phyloP scores from a whole-genome alignment of 2,329 filamentous ascomycete genomes.

The Gyromitra esculenta region DNA sequence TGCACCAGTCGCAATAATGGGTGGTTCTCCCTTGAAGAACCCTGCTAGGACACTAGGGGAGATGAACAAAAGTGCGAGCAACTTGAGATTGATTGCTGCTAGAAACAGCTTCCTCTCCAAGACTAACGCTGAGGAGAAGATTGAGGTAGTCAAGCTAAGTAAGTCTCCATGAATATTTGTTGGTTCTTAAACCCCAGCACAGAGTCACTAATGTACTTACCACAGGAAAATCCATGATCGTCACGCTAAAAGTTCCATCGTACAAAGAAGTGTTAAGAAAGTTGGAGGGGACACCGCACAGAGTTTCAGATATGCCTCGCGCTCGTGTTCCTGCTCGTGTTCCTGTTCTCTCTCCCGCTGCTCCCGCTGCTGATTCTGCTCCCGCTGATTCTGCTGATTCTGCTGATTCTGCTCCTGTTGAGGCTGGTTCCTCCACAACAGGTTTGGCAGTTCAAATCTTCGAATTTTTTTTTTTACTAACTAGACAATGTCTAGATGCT shows the following conservation, averaged over 20 bases:
- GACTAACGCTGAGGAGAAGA: neutral
- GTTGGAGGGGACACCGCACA: constrained; percentile 7
- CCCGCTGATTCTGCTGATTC: too few species aligned
- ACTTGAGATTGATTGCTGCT: neutral
- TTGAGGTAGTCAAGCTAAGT: neutral
- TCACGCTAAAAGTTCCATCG: constrained; percentile 34
- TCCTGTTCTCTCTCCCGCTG: too few species aligned
- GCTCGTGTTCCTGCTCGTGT: too few species aligned
- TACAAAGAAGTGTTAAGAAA: constrained; percentile 22
- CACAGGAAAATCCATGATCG: constrained; percentile 16
- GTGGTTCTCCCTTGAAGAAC: neutral
- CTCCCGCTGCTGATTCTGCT: too few species aligned
- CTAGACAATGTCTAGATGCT: neutral
- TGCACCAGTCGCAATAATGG: constrained; percentile 28
- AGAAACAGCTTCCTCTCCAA: neutral
- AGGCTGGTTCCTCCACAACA: neutral
- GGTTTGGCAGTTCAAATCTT: constrained; percentile 1
- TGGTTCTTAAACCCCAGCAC: neutral
- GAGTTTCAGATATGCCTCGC: neutral
- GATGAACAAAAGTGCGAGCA: neutral
- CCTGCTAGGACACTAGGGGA: neutral
- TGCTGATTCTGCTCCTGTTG: neutral
- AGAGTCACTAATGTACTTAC: neutral
- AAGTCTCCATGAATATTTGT: constrained; percentile 8
- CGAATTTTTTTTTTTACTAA: neutral